Conservation (phyloP, 257 asterid genomes). For the Handroanthus guayacan region DNA sequence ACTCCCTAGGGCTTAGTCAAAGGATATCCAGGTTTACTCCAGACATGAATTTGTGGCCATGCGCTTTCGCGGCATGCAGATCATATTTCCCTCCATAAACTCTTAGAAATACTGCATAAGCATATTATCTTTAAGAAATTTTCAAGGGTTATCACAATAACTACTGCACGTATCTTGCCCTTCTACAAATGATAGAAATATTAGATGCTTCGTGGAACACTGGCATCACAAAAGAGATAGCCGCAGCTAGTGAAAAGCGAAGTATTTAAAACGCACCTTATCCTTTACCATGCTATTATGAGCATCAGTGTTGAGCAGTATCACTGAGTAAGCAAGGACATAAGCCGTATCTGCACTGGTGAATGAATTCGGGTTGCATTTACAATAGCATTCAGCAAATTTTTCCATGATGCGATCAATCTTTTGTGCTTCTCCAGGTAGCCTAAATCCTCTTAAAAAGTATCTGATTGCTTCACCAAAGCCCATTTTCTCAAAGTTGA, state of each 20-base stretch:
- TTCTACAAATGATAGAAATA: not conserved
- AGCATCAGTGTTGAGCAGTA: constrained; percentile 81
- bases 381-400: constrained; percentile 80
- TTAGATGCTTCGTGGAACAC: not conserved
- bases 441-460: constrained; percentile 68
- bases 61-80: not conserved
- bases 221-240: not conserved
- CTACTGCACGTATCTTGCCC: not conserved
- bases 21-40: not conserved
- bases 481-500: constrained; percentile 64
- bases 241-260: constrained; percentile 4
- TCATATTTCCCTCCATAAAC: not conserved
- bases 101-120: constrained; percentile 12
- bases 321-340: constrained; percentile 76
- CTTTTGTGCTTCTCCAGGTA: constrained; percentile 82
- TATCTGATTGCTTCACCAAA: constrained; percentile 74
- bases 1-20: not conserved
- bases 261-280: constrained; percentile 52
- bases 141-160: not conserved
- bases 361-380: constrained; percentile 68
- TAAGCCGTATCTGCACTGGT: constrained; percentile 79
- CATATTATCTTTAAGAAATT: not conserved
- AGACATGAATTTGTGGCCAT: not conserved
- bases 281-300: constrained; percentile 75
- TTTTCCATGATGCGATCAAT: constrained; percentile 80